phyloP scores from a whole-genome alignment of 495 filamentous ascomycete genomes.

The Aspergillus saccharolyticus region DNA sequence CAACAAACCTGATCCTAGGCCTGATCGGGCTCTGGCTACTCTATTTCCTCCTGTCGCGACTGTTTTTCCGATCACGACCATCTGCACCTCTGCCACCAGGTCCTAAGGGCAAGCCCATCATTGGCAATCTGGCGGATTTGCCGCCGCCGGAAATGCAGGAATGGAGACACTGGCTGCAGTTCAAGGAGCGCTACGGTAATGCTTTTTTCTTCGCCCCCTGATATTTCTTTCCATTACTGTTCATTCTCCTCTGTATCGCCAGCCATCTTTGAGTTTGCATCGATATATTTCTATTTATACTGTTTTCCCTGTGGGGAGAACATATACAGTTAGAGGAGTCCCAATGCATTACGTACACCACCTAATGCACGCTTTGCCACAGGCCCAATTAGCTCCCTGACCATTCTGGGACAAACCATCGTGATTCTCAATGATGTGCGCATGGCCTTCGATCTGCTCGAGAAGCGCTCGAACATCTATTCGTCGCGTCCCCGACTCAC shows the following conservation, averaged over 20 bases:
- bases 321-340: too few relatives aligned
- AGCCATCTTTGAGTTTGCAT: too few relatives aligned
- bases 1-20: background rate
- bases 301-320: too few relatives aligned
- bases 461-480: constrained; percentile 36
- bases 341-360: background rate
- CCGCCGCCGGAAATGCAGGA: constrained; percentile 36
- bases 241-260: background rate
- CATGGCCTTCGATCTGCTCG: constrained; percentile 39
- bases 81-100: constrained; percentile 31
- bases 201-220: background rate
- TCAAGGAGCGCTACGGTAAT: constrained; percentile 44
- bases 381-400: constrained; percentile 48
- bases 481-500: constrained; percentile 32
- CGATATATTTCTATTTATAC: too few relatives aligned
- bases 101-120: constrained; percentile 36
- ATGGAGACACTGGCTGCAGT: constrained; percentile 43
- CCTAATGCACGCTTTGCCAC: background rate
- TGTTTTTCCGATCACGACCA: background rate
- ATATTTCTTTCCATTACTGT: background rate
- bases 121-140: constrained; percentile 46
- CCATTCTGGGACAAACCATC: constrained; percentile 39
- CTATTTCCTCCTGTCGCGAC: background rate
- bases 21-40: background rate
- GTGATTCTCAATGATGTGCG: constrained; percentile 40